Evolutionary conservation across 495 filamentous ascomycete species (phyloP).

Genomic region (Elasticomyces elasticus): DNA sequence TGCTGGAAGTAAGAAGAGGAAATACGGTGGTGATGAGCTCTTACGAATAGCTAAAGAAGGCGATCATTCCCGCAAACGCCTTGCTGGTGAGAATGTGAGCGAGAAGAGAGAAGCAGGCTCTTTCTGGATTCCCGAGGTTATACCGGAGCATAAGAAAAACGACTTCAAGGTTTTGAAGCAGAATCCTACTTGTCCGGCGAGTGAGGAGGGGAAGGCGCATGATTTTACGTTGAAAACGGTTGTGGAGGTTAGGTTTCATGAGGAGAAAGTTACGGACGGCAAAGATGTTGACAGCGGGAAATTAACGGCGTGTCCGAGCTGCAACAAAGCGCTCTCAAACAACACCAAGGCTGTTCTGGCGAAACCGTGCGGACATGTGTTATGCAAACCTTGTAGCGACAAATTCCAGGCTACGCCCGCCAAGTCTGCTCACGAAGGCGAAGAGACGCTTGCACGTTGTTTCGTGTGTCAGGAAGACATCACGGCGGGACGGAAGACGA

Average conservation of each 20-base stretch:
- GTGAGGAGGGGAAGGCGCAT: constrained; percentile 59
- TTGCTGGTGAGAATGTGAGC: constrained; percentile 38
- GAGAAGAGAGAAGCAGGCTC: constrained; percentile 68
- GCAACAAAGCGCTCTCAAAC: constrained; percentile 76
- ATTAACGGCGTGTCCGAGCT: constrained; percentile 71
- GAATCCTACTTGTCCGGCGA: constrained; percentile 71
- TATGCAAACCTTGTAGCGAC: constrained; percentile 78
- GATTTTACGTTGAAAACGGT: constrained; percentile 73
- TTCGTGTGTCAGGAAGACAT: constrained; percentile 84
- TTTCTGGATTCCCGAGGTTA: constrained; percentile 88
- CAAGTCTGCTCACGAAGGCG: constrained; percentile 42
- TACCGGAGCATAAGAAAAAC: constrained; percentile 49
- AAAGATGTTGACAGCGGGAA: constrained; percentile 18
- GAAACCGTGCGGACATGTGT: constrained; percentile 87
- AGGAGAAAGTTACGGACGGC: constrained; percentile 50
- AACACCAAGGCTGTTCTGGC: constrained; percentile 74
- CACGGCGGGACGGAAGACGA: constrained; percentile 33
- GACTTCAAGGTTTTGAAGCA: constrained; percentile 41
- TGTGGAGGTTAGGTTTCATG: constrained; percentile 68
- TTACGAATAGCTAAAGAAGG: constrained; percentile 60
- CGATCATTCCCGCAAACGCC: constrained; percentile 47
- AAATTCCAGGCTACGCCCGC: constrained; percentile 75
- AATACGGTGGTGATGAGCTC: constrained; percentile 54
- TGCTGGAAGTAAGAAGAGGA: constrained; percentile 43
- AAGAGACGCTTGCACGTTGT: constrained; percentile 47